These are phyloP conservation scores for Plenodomus tracheiphilus DNA, from an alignment of 2,329 filamentous ascomycete species.

Conservation along the genomic window DNA sequence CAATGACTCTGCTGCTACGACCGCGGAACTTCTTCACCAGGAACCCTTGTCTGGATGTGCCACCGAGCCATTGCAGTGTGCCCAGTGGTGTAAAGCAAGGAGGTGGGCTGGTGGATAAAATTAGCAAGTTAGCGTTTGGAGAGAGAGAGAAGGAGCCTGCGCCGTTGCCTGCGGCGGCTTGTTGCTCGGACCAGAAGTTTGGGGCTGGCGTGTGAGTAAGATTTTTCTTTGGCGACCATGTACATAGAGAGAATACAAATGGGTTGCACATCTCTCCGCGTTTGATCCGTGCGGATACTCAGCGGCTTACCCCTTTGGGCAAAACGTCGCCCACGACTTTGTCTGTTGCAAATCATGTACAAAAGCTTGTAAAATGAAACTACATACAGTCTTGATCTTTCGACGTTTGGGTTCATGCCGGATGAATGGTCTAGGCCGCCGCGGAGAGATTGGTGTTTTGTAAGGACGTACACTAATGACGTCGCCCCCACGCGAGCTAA, in stretches of 20 bases:
- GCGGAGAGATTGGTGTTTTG: neutral
- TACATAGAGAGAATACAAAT: too few relatives aligned
- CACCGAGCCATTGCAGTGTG: slow-evolving; percentile 72
- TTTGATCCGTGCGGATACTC: too few relatives aligned
- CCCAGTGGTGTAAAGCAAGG: slow-evolving; percentile 68
- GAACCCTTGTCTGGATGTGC: slow-evolving; percentile 81
- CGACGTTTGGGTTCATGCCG: neutral
- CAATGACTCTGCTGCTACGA: slow-evolving; percentile 77
- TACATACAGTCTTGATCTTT: neutral
- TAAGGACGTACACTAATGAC: neutral
- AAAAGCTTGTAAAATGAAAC: too few relatives aligned
- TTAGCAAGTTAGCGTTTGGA: slow-evolving; percentile 55
- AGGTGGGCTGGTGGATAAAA: slow-evolving; percentile 52
- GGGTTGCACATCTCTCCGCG: too few relatives aligned
- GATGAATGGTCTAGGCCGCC: neutral
- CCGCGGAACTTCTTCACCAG: slow-evolving; percentile 81
- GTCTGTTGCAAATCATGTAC: neutral
- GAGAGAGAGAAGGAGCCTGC: slow-evolving; percentile 30
- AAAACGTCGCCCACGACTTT: too few relatives aligned
- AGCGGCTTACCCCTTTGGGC: neutral
- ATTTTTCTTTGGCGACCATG: too few relatives aligned
- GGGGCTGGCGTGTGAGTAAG: slow-evolving; percentile 18
- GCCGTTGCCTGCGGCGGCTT: slow-evolving; percentile 11
- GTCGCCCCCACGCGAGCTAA: neutral
- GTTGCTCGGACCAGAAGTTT: slow-evolving; percentile 23